phyloP scores from a whole-genome alignment of 2,329 filamentous ascomycete species.

The Phyllosticta capitalensis region DNA sequence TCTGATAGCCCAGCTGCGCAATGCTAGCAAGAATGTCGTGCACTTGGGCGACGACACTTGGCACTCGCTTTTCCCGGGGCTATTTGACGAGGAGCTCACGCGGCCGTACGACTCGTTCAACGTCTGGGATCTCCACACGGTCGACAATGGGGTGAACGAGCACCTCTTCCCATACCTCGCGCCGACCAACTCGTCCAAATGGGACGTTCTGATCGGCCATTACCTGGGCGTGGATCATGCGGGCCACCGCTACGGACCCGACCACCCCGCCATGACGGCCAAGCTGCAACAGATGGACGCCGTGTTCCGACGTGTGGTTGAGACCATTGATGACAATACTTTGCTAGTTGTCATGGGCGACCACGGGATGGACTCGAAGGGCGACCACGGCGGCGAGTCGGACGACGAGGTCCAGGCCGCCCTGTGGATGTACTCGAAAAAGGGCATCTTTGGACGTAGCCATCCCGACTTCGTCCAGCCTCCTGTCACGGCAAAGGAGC shows the following conservation, averaged over 20 bases:
- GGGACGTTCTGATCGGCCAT: slow-evolving; percentile 94
- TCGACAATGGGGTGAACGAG: slow-evolving; percentile 89
- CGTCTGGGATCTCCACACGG: slow-evolving; percentile 93
- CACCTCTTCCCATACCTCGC: slow-evolving; percentile 79
- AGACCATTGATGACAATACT: slow-evolving; percentile 70
- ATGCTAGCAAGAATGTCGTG: slow-evolving; percentile 66
- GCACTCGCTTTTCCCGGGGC: slow-evolving; percentile 85
- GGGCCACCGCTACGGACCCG: slow-evolving; percentile 88
- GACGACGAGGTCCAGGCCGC: slow-evolving; percentile 92
- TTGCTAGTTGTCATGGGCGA: slow-evolving; percentile 96
- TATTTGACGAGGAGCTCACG: slow-evolving; percentile 81
- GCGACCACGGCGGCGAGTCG: slow-evolving; percentile 96
- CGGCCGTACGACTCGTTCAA: slow-evolving; percentile 94
- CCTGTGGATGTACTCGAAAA: slow-evolving; percentile 97
- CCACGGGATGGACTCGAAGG: slow-evolving; percentile 95
- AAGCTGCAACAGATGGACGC: slow-evolving; percentile 88
- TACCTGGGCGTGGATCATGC: slow-evolving; percentile 95
- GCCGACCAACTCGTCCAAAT: slow-evolving; percentile 54
- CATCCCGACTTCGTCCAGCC: slow-evolving; percentile 48
- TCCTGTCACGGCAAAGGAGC: slow-evolving; percentile 62
- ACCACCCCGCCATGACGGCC: slow-evolving; percentile 81
- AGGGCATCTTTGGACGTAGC: slow-evolving; percentile 70
- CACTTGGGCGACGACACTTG: slow-evolving; percentile 98
- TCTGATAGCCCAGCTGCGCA: slow-evolving; percentile 53
- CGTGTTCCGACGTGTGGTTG: slow-evolving; percentile 63